Evolutionary conservation across 1,284 basidiomycete species (phyloP).

Genomic region (Tilletia indica): DNA sequence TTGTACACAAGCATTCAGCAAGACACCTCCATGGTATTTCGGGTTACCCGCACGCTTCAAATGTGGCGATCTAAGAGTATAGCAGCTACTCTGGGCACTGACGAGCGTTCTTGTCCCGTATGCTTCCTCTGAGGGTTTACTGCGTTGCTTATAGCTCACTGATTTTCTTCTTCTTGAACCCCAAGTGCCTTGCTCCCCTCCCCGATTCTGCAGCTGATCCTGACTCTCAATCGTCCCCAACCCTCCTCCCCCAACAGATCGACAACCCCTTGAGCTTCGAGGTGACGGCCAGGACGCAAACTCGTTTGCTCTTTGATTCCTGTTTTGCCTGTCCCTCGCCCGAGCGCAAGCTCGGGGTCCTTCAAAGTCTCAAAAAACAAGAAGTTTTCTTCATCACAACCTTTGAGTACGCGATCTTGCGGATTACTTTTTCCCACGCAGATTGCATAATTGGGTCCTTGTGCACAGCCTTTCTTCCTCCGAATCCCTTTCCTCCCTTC

Average conservation of each 20-base stretch:
- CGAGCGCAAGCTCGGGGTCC: too few relatives aligned
- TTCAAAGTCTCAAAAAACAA: too few relatives aligned
- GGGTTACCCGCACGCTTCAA: too few relatives aligned
- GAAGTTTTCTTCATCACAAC: neutral
- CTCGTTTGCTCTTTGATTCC: neutral
- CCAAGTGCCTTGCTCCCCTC: neutral
- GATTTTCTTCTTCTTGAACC: neutral
- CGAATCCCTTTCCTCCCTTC: neutral
- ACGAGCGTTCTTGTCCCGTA: too few relatives aligned
- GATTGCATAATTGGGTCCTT: constrained; percentile 10
- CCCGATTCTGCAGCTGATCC: neutral
- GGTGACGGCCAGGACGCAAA: constrained; percentile 13
- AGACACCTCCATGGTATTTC: neutral
- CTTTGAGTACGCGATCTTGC: constrained; percentile 15
- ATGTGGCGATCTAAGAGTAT: too few relatives aligned
- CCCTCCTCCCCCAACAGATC: neutral
- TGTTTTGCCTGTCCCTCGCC: constrained; percentile 9
- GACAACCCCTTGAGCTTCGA: constrained; percentile 4
- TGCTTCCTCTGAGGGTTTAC: too few relatives aligned
- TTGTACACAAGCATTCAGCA: neutral
- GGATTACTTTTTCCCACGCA: neutral
- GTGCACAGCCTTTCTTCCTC: neutral
- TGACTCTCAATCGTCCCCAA: neutral
- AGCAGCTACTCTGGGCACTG: too few relatives aligned
- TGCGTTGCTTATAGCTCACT: neutral